Percentiles rank a stretch among this genome's conserved stretches.
phyloP scores from a whole-genome alignment of 768 basidiomycete species.

The Trametes cingulata region DNA sequence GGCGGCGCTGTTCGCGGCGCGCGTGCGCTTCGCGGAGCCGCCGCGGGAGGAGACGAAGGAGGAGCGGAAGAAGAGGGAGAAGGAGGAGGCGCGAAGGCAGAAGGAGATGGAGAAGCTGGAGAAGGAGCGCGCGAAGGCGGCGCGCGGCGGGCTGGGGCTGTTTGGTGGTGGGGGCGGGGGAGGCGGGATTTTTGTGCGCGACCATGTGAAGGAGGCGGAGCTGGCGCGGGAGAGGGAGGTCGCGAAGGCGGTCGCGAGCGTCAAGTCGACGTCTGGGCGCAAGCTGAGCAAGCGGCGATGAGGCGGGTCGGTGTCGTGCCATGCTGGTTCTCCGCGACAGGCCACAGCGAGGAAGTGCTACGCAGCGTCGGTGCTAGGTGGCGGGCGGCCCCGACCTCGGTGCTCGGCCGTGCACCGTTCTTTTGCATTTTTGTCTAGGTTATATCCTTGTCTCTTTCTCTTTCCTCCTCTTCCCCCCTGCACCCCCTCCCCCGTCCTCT shows the following conservation, averaged over 20 bases:
- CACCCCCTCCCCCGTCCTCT: too few relatives aligned
- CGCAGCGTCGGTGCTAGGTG: too few relatives aligned
- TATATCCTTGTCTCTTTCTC: too few relatives aligned
- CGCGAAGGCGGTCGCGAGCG: constrained; percentile 12
- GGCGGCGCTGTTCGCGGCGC: constrained; percentile 27
- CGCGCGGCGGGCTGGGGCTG: constrained; percentile 3
- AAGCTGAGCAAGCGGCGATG: constrained; percentile 31
- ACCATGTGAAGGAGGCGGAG: constrained; percentile 22
- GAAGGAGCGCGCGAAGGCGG: constrained; percentile 21
- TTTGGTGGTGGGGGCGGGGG: background rate
- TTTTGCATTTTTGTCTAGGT: too few relatives aligned
- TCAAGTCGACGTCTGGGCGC: constrained; percentile 12
- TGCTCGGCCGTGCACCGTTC: too few relatives aligned
- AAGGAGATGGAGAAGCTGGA: constrained; percentile 15
- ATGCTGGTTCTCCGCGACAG: too few relatives aligned
- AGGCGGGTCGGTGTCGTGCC: constrained; percentile 3
- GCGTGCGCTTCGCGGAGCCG: constrained; percentile 19
- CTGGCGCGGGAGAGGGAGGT: constrained; percentile 15
- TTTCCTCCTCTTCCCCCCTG: too few relatives aligned
- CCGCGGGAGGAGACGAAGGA: constrained; percentile 18
- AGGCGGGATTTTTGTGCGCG: constrained; percentile 3
- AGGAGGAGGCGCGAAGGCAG: constrained; percentile 14
- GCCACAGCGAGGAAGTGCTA: too few relatives aligned
- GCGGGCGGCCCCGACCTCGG: too few relatives aligned
- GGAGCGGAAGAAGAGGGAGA: constrained; percentile 14